Evolutionary conservation across 192 early-diverging fungal genomes (phyloP), one percentile per base, ranked within the genome.

Genomic region (Coemansia sp.): DNA sequence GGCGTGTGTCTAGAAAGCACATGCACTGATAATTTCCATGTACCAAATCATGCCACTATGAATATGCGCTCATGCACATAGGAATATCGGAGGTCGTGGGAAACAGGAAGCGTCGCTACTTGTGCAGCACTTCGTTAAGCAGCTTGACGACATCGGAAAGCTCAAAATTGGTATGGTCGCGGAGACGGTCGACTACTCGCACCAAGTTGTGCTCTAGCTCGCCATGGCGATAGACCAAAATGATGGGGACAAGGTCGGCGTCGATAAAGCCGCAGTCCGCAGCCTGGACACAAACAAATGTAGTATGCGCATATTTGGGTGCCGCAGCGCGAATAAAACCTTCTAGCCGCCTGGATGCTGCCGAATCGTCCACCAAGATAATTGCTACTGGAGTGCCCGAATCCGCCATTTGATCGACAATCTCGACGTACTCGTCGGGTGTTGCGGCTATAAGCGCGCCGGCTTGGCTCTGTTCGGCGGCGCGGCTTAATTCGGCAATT

Each of bases 401-500:
- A 5, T 65, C 64, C 20, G 68, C 69, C 22, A 58, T 63, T 65
- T 70, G 52, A 33, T 83, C 80, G 49, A 83, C 80, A 40, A 75
- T 72, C 12, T 83, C 75, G 36, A 72, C 80, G 39, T 78, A 83
- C 50, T 83, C 75, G 3, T 71, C 72, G 24, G 80, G 75, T 6
- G 66, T 63, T n/a, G 64, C 75, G 44, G 64, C 67, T 3, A 43
- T 46, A 49, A 83, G 52, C 22, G 44, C 29, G 36, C 72, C 67
- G 15, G 77, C 43, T 3, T 67, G 67, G 4, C 22, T 46, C 38
- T 62, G 38, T 20, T 68, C 69, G 9, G 72, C 71, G 6, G 58
- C 65, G 12, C 22, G 60, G 31, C 31, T 27, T 24, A 73, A 20
- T 22, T 76, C 77, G 1, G 64, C 68, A 15, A 76, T 55, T 33